Conservation (phyloP, 2,329 filamentous ascomycete genomes). For the Claviceps sp. region DNA sequence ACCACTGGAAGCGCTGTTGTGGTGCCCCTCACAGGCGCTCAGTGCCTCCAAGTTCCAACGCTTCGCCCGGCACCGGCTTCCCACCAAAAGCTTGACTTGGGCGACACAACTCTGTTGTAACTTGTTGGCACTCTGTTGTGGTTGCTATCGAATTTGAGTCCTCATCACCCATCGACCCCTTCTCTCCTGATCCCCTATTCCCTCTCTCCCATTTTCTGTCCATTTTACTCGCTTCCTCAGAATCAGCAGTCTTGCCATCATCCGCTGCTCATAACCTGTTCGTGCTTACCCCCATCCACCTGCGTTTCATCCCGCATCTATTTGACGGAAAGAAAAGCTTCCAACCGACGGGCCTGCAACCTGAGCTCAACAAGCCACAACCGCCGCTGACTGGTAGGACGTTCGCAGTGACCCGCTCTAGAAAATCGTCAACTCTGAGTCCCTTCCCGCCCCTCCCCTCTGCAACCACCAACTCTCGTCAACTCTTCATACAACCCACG, state of each 20-base stretch:
- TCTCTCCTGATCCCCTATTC: not conserved
- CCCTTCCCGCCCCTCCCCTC: not conserved
- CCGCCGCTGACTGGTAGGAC: constrained; percentile 3
- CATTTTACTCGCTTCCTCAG: not conserved
- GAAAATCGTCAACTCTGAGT: constrained; percentile 2
- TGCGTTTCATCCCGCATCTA: not conserved
- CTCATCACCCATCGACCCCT: not conserved
- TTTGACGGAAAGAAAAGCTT: not conserved
- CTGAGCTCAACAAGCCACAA: constrained; percentile 2
- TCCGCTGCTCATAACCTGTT: not conserved
- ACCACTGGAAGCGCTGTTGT: not conserved
- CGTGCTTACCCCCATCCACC: not conserved
- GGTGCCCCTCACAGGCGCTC: not conserved
- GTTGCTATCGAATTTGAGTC: not conserved
- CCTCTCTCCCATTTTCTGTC: not conserved
- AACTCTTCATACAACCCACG: not conserved
- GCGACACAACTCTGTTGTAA: too few species aligned
- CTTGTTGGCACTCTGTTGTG: not conserved
- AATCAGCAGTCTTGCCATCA: not conserved
- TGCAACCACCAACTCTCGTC: constrained; percentile 4
- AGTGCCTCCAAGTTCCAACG: not conserved
- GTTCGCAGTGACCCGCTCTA: constrained; percentile 6
- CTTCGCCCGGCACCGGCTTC: not conserved
- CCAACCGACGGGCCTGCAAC: not conserved
- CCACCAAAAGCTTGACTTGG: constrained; percentile 2